These are phyloP conservation scores for Tylopilus rubrobrunneus DNA, from an alignment of 768 basidiomycete species.

Conservation along the genomic window DNA sequence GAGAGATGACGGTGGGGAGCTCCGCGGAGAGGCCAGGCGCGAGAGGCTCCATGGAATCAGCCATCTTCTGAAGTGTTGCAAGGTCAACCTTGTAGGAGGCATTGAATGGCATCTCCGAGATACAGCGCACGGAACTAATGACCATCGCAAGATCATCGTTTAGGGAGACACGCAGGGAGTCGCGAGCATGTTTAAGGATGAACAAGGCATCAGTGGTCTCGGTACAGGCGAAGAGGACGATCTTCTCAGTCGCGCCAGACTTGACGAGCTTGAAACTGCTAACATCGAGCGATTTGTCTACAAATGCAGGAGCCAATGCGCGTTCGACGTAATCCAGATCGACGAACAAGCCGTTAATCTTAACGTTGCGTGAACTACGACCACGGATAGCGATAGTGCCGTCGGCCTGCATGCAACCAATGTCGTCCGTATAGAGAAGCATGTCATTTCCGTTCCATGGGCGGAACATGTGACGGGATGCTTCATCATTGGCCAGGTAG, in stretches of 20 bases:
- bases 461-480: slow-evolving; percentile 28
- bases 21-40: slow-evolving; percentile 17
- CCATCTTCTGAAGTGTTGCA: slow-evolving; percentile 25
- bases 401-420: slow-evolving; percentile 26
- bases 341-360: slow-evolving; percentile 28
- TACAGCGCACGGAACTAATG: slow-evolving; percentile 22
- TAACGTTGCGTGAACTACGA: slow-evolving; percentile 29
- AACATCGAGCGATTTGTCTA: slow-evolving; percentile 15
- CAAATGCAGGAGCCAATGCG: slow-evolving; percentile 23
- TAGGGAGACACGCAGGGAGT: slow-evolving; percentile 15
- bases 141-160: slow-evolving; percentile 22
- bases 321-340: slow-evolving; percentile 29
- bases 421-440: slow-evolving; percentile 29
- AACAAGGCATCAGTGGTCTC: slow-evolving; percentile 14
- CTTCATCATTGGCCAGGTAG: slow-evolving; percentile 26
- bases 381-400: slow-evolving; percentile 26
- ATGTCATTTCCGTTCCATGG: slow-evolving; percentile 20
- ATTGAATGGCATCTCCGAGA: slow-evolving; percentile 29
- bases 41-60: slow-evolving; percentile 13
- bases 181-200: slow-evolving; percentile 24
- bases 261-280: slow-evolving; percentile 28
- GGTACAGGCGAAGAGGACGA: slow-evolving; percentile 24
- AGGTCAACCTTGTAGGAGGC: slow-evolving; percentile 31
- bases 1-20: not conserved
- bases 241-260: slow-evolving; percentile 22